phyloP scores from a whole-genome alignment of 192 early-diverging fungal species.

The Lobulomyces angularis region DNA sequence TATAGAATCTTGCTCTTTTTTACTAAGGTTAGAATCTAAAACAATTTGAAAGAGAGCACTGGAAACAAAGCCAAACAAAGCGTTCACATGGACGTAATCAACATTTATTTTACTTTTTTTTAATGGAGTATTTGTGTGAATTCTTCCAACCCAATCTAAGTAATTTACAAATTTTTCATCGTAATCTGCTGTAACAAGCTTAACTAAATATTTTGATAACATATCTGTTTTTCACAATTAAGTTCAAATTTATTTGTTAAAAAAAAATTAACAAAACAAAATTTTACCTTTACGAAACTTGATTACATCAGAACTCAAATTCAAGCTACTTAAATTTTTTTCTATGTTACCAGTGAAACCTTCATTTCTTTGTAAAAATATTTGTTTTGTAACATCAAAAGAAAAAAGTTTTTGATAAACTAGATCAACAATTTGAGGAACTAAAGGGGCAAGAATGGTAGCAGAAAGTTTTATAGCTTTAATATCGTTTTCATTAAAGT shows the following conservation, averaged over 20 bases:
- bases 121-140: conserved; percentile 58
- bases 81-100: conserved; percentile 71
- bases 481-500: conserved; percentile 56
- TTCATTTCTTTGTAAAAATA: conserved; percentile 52
- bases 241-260: not conserved
- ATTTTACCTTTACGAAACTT: conserved; percentile 59
- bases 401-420: conserved; percentile 60
- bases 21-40: conserved; percentile 24
- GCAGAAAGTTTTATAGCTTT: conserved; percentile 56
- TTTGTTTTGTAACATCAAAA: conserved; percentile 63
- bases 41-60: conserved; percentile 32
- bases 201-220: conserved; percentile 57
- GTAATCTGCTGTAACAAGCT: conserved; percentile 43
- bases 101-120: conserved; percentile 72
- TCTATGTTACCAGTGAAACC: conserved; percentile 34
- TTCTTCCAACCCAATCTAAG: conserved; percentile 63
- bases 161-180: conserved; percentile 47
- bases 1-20: conserved; percentile 9
- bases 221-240: no score
- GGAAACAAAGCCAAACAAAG: conserved; percentile 49
- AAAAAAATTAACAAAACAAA: not conserved
- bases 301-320: conserved; percentile 55
- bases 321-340: conserved; percentile 26
- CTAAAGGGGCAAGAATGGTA: conserved; percentile 45
- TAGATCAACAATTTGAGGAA: conserved; percentile 62